A percentile compares a stretch with the other conserved stretches of the same genome.
phyloP scores from a whole-genome alignment of 2,329 filamentous ascomycete species.

The Herpotrichia juniperi region DNA sequence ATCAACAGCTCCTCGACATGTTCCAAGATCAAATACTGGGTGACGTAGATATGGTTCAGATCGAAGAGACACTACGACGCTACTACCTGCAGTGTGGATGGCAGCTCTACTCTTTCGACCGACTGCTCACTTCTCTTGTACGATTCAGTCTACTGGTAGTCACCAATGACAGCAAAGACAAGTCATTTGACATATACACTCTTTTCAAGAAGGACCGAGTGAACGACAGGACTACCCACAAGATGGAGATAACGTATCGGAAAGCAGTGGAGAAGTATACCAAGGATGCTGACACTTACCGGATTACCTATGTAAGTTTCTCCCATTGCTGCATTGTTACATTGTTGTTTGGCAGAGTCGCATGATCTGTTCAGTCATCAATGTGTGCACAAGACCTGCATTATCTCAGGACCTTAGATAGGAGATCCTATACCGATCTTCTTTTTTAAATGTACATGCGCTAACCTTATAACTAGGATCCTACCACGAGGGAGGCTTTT shows the following conservation, averaged over 20 bases:
- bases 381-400: too few species aligned
- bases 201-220: slow-evolving; percentile 84
- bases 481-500: slow-evolving; percentile 74
- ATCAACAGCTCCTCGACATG: slow-evolving; percentile 82
- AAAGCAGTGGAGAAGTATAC: slow-evolving; percentile 92
- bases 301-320: slow-evolving; percentile 83
- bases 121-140: slow-evolving; percentile 80
- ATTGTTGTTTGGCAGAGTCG: too few species aligned
- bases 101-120: slow-evolving; percentile 91
- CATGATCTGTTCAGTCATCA: too few species aligned
- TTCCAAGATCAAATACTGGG: slow-evolving; percentile 85
- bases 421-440: background rate
- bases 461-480: slow-evolving; percentile 35
- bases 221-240: slow-evolving; percentile 84
- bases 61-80: slow-evolving; percentile 88
- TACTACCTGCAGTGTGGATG: slow-evolving; percentile 92
- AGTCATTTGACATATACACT: slow-evolving; percentile 87
- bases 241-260: slow-evolving; percentile 86
- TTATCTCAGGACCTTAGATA: too few species aligned
- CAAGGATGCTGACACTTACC: slow-evolving; percentile 91
- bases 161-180: slow-evolving; percentile 86
- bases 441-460: background rate
- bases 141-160: slow-evolving; percentile 84
- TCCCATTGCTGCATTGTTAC: too few species aligned
- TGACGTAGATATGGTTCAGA: slow-evolving; percentile 79